A percentile compares a stretch with the other conserved stretches of the same genome.
Conservation (phyloP, 192 early-diverging fungal species). For the Gaertneriomyces sp. region DNA sequence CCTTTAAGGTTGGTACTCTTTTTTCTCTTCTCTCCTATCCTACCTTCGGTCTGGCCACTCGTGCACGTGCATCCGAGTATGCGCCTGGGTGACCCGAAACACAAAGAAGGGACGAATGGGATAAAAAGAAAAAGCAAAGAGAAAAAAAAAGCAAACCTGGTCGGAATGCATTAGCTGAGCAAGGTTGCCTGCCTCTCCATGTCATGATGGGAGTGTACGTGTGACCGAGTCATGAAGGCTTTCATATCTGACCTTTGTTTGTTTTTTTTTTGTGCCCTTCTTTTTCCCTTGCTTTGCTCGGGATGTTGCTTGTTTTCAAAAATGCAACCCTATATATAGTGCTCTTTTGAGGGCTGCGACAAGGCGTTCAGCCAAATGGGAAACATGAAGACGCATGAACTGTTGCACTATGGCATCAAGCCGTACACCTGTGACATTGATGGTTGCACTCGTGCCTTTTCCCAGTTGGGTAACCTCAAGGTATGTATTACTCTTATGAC, state of each 20-base stretch:
- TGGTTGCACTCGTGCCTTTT: slow-evolving; percentile 69
- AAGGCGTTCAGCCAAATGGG: slow-evolving; percentile 80
- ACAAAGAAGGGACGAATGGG: neutral
- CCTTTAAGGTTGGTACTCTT: slow-evolving; percentile 42
- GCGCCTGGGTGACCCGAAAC: neutral
- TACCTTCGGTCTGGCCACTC: neutral
- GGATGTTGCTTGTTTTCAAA: neutral
- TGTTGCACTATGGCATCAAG: slow-evolving; percentile 71
- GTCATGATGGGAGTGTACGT: neutral
- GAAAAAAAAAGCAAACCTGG: too few relatives aligned
- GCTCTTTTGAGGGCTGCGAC: slow-evolving; percentile 62
- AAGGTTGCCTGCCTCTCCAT: neutral
- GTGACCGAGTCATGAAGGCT: slow-evolving; percentile 29
- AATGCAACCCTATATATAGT: slow-evolving; percentile 26
- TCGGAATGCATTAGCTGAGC: slow-evolving; percentile 2
- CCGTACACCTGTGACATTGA: slow-evolving; percentile 66
- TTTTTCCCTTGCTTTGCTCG: slow-evolving; percentile 11
- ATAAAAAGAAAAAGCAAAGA: neutral
- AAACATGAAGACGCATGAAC: slow-evolving; percentile 79
- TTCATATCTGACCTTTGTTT: neutral
- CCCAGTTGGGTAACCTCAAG: slow-evolving; percentile 64
- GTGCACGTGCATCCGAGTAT: neutral
- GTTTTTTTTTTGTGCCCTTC: neutral
- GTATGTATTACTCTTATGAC: slow-evolving; percentile 14
- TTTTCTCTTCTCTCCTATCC: neutral